Conservation (phyloP, 2,329 filamentous ascomycete species). For the Penicillium sp. region DNA sequence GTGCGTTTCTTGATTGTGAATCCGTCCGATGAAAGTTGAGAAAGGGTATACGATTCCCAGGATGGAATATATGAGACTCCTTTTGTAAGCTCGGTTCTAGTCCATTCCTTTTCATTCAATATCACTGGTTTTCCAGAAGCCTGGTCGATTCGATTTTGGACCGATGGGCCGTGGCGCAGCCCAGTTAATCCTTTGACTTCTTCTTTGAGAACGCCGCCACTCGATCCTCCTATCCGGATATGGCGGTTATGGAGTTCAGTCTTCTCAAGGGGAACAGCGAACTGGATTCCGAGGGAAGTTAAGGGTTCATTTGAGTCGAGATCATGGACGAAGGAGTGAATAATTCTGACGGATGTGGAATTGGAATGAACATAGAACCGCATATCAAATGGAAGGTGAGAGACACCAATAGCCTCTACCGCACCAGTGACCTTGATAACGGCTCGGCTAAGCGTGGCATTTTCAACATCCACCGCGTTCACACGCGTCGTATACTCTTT, state of each 20-base stretch:
- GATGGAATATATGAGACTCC: constrained; percentile 57
- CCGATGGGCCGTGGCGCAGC: constrained; percentile 56
- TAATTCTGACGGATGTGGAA: constrained; percentile 6
- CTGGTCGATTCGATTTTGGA: constrained; percentile 51
- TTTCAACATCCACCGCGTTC: constrained; percentile 9
- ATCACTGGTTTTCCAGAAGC: constrained; percentile 49
- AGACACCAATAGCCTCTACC: background rate
- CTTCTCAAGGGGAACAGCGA: constrained; percentile 54
- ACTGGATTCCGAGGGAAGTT: constrained; percentile 47
- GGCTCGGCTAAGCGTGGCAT: constrained; percentile 5
- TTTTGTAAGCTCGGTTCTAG: constrained; percentile 50
- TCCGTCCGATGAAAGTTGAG: constrained; percentile 60
- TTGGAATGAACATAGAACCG: constrained; percentile 18
- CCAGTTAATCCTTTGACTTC: constrained; percentile 62
- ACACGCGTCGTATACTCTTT: constrained; percentile 4
- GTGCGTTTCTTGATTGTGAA: constrained; percentile 63
- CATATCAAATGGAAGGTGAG: constrained; percentile 16
- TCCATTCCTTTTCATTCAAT: constrained; percentile 37
- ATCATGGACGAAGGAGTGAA: constrained; percentile 17
- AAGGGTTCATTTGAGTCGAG: constrained; percentile 8
- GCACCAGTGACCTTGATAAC: constrained; percentile 13
- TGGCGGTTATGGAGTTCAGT: constrained; percentile 61
- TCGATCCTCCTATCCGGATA: constrained; percentile 55
- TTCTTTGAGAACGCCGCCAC: constrained; percentile 58
- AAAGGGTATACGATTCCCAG: constrained; percentile 59